Evolutionary conservation across 2,329 filamentous ascomycete genomes (phyloP), one percentile per base, ranked within the genome.

Genomic region (Didymosphaeria variabile): DNA sequence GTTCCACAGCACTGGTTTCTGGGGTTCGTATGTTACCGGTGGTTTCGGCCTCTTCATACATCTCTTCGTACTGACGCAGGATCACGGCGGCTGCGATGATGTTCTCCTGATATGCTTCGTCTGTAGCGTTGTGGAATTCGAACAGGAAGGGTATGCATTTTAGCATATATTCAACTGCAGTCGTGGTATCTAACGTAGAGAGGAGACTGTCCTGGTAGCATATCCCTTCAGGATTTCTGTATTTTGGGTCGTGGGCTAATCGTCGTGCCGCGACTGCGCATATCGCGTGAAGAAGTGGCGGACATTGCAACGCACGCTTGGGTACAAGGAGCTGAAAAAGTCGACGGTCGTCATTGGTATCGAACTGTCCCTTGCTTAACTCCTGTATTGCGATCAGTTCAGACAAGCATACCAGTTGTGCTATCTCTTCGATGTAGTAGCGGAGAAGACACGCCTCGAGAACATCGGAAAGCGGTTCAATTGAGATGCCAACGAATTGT

Each of bases 101-200:
- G 23, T 44, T 44, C 15, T 55, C 53, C 45, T 42, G 34, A 6
- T 45, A 42, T 6, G 13, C 17, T 23, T 44, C 53, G 19, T 55
- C 53, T 26, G 36, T 15, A 9, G 31, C 38, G 32, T 45, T 26
- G 38, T 55, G 53, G 23, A 55, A 55, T 44, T 42, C 34, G 36
- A 23, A 31, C 5, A 55, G 38, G 21, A 17, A 32, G 10, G 53
- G 53, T 23, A 55, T 42, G 23, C 53, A 55, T 45, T 42, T 44
- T n/a, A 55, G 23, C 53, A 55, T 55, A 29, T 55, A 55, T 38
- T 55, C 53, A 7, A 55, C 53, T 26, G 53, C 53, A 45, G 26
- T 42, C 10, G 36, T 23, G 26, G 34, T 9, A 17, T 32, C 38
- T 9, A 55, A 38, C 6, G 36, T 23, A 19, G 34, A 8, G 4